phyloP scores from a whole-genome alignment of 2,329 filamentous ascomycete species.

The Trichoderma oligosporum region DNA sequence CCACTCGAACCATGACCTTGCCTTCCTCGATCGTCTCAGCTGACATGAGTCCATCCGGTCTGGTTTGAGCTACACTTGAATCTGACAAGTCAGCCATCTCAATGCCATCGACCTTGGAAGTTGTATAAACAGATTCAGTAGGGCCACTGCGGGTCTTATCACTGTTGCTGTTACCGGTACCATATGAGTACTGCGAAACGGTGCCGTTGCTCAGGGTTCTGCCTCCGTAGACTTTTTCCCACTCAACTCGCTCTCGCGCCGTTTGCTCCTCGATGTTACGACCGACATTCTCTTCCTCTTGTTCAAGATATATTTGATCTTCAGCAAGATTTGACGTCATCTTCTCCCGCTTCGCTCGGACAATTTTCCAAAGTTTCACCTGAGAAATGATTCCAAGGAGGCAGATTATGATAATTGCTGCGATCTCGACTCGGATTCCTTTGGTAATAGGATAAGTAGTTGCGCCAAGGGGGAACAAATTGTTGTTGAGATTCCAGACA shows the following conservation, averaged over 20 bases:
- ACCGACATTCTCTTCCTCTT: slow-evolving; percentile 67
- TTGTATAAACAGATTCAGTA: slow-evolving; percentile 34
- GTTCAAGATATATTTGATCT: slow-evolving; percentile 52
- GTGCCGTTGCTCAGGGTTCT: slow-evolving; percentile 39
- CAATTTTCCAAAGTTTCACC: slow-evolving; percentile 77
- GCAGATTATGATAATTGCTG: slow-evolving; percentile 69
- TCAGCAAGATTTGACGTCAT: slow-evolving; percentile 49
- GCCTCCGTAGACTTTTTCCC: slow-evolving; percentile 75
- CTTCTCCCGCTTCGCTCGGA: slow-evolving; percentile 59
- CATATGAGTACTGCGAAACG: slow-evolving; percentile 47
- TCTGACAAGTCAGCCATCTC: slow-evolving; percentile 52
- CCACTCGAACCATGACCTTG: slow-evolving; percentile 52
- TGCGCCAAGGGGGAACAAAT: slow-evolving; percentile 73
- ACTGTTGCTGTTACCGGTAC: slow-evolving; percentile 45
- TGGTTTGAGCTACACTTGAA: slow-evolving; percentile 30
- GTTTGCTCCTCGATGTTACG: slow-evolving; percentile 61
- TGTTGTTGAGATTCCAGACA: slow-evolving; percentile 76
- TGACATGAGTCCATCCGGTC: slow-evolving; percentile 40
- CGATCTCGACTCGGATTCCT: slow-evolving; percentile 81
- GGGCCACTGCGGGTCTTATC: slow-evolving; percentile 39
- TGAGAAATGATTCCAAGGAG: slow-evolving; percentile 78
- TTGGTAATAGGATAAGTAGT: slow-evolving; percentile 80
- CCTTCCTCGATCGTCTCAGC: slow-evolving; percentile 41
- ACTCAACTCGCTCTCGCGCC: slow-evolving; percentile 59
- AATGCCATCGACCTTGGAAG: slow-evolving; percentile 44